Conservation (phyloP, 495 filamentous ascomycete species). For the Neurospora sp. region DNA sequence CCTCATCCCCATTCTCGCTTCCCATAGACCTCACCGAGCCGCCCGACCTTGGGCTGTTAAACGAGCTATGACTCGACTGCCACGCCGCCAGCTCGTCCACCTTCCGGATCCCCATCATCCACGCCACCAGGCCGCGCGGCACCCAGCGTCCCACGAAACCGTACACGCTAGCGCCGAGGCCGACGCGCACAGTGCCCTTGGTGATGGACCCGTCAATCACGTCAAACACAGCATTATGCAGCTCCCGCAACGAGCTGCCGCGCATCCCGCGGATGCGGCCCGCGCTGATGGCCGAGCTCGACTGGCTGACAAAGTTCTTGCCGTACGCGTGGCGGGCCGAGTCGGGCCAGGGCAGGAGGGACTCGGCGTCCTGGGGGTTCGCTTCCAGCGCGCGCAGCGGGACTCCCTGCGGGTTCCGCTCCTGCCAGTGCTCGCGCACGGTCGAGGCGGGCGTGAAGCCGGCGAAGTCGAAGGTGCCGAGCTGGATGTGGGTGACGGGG, state of each 20-base stretch:
- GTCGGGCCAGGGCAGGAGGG: constrained; percentile 52
- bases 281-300: constrained; percentile 31
- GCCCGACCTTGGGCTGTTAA: constrained; percentile 16
- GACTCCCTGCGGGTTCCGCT: constrained; percentile 12
- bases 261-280: constrained; percentile 37
- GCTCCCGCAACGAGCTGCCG: constrained; percentile 59
- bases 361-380: constrained; percentile 41
- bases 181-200: constrained; percentile 56
- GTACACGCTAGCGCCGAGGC: constrained; percentile 72
- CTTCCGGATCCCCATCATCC: constrained; percentile 74
- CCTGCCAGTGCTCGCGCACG: constrained; percentile 28
- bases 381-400: not conserved
- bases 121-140: constrained; percentile 66
- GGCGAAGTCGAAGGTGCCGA: constrained; percentile 71
- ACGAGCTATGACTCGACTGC: constrained; percentile 18
- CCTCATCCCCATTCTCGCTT: constrained; percentile 18
- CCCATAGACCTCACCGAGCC: not conserved
- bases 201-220: constrained; percentile 48
- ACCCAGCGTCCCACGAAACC: constrained; percentile 77
- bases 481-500: constrained; percentile 70
- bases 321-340: constrained; percentile 42
- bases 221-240: constrained; percentile 84
- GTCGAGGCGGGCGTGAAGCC: constrained; percentile 33
- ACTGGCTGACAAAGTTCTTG: constrained; percentile 45
- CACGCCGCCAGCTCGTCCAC: constrained; percentile 39